phyloP scores from a whole-genome alignment of 768 basidiomycete species.

The Amanita brunnescens region DNA sequence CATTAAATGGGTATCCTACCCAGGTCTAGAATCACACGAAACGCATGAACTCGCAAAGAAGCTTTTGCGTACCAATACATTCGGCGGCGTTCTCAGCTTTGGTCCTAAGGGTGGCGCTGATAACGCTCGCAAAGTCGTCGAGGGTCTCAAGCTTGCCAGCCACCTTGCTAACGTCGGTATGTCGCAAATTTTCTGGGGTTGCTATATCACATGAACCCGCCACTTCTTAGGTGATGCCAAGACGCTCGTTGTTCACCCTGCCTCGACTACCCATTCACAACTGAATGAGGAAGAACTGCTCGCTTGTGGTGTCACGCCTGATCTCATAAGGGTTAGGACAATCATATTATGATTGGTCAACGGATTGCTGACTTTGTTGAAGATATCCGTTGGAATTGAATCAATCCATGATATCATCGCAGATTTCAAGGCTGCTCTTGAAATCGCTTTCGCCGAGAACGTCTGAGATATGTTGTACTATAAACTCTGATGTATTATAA shows the following conservation, averaged over 20 bases:
- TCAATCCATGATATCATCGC: constrained; percentile 34
- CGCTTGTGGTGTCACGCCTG: constrained; percentile 62
- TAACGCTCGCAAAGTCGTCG: constrained; percentile 53
- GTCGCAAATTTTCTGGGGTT: constrained; percentile 12
- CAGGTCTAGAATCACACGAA: constrained; percentile 55
- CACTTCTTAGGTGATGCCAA: constrained; percentile 67
- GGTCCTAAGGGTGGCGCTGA: constrained; percentile 54
- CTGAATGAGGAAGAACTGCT: constrained; percentile 51
- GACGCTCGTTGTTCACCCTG: constrained; percentile 73
- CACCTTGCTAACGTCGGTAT: constrained; percentile 65
- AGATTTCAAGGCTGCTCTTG: constrained; percentile 29
- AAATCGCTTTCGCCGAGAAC: constrained; percentile 17
- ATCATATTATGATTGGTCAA: not conserved
- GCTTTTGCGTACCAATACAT: constrained; percentile 45
- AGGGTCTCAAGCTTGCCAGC: constrained; percentile 61
- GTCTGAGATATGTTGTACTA: too few relatives aligned
- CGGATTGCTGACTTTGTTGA: not conserved
- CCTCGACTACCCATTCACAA: constrained; percentile 70
- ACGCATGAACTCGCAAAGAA: constrained; percentile 51
- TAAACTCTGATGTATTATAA: too few relatives aligned
- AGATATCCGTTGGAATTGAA: constrained; percentile 32
- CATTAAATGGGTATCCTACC: constrained; percentile 73
- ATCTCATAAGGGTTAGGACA: constrained; percentile 58
- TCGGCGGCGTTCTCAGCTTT: constrained; percentile 71
- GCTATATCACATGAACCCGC: too few relatives aligned